A percentile compares a stretch with the other conserved stretches of the same genome.
Conservation (phyloP, 2,329 filamentous ascomycete genomes). For the Chaetomium olivaceum region DNA sequence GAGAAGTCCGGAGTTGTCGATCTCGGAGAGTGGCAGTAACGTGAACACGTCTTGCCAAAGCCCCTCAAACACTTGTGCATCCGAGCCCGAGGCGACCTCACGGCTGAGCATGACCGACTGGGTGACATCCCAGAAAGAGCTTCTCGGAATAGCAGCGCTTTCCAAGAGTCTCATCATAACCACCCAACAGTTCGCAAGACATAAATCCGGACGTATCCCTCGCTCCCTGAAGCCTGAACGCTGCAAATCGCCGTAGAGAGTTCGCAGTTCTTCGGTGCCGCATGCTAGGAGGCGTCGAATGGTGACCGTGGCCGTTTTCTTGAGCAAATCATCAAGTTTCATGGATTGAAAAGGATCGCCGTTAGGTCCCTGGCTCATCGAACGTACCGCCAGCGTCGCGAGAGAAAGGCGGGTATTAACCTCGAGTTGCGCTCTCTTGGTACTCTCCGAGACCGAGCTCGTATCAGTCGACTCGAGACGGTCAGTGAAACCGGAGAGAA, state of each 20-base stretch:
- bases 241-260: slow-evolving; percentile 52
- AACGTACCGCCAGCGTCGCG: slow-evolving; percentile 43
- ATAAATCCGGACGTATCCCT: slow-evolving; percentile 53
- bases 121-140: slow-evolving; percentile 62
- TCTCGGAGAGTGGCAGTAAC: slow-evolving; percentile 61
- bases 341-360: slow-evolving; percentile 41
- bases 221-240: slow-evolving; percentile 48
- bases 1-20: slow-evolving; percentile 56
- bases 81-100: slow-evolving; percentile 39
- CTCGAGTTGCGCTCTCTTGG: slow-evolving; percentile 35
- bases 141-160: slow-evolving; percentile 50
- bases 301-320: slow-evolving; percentile 42
- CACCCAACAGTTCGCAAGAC: slow-evolving; percentile 57
- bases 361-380: slow-evolving; percentile 45
- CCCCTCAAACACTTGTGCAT: slow-evolving; percentile 54
- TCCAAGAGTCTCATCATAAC: slow-evolving; percentile 57
- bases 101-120: slow-evolving; percentile 46
- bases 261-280: slow-evolving; percentile 47
- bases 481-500: slow-evolving; percentile 44
- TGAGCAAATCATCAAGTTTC: slow-evolving; percentile 52
- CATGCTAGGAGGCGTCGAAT: slow-evolving; percentile 44
- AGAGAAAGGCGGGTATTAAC: slow-evolving; percentile 43
- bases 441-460: background rate
- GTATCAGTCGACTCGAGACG: slow-evolving; percentile 37
- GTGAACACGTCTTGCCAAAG: slow-evolving; percentile 62